phyloP scores from a whole-genome alignment of 2,329 filamentous ascomycete genomes.

The Ilyonectria sp. region DNA sequence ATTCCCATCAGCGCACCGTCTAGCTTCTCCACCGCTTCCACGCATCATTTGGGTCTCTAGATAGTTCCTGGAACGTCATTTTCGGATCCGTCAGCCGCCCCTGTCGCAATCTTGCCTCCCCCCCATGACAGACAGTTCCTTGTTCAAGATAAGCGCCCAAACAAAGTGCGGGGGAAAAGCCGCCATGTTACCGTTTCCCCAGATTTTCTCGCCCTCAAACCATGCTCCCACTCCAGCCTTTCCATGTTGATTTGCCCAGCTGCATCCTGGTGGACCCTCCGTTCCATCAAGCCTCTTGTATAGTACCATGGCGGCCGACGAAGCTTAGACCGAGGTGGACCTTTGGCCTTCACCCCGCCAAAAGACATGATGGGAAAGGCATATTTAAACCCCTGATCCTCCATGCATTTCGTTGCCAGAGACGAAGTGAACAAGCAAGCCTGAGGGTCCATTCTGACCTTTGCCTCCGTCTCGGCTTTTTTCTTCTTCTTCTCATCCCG shows the following conservation, averaged over 20 bases:
- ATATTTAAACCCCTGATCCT: conserved; percentile 42
- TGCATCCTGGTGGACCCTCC: not conserved
- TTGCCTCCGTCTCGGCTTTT: not conserved
- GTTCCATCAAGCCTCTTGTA: conserved; percentile 36
- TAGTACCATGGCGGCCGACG: conserved; percentile 21
- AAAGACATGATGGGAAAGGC: conserved; percentile 30
- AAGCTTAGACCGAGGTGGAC: conserved; percentile 20
- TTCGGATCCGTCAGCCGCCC: conserved; percentile 39
- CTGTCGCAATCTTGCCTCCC: not conserved
- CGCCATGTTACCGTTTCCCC: not conserved
- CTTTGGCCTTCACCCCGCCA: conserved; percentile 27
- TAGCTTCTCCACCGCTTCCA: not conserved
- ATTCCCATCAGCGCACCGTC: not conserved
- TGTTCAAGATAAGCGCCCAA: conserved; percentile 34
- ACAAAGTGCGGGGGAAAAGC: conserved; percentile 19
- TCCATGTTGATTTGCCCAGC: conserved; percentile 12
- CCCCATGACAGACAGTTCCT: conserved; percentile 24
- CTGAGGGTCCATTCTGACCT: not conserved
- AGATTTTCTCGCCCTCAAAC: conserved; percentile 9
- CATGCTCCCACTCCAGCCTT: conserved; percentile 24
- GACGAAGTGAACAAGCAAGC: not conserved
- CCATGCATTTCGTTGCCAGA: conserved; percentile 16
- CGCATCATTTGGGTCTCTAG: not conserved
- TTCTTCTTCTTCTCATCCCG: no score
- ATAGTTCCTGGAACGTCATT: not conserved